A percentile compares a stretch with the other conserved stretches of the same genome.
phyloP scores from a whole-genome alignment of 2,329 filamentous ascomycete genomes.

The Ambrosiella xylebori region DNA sequence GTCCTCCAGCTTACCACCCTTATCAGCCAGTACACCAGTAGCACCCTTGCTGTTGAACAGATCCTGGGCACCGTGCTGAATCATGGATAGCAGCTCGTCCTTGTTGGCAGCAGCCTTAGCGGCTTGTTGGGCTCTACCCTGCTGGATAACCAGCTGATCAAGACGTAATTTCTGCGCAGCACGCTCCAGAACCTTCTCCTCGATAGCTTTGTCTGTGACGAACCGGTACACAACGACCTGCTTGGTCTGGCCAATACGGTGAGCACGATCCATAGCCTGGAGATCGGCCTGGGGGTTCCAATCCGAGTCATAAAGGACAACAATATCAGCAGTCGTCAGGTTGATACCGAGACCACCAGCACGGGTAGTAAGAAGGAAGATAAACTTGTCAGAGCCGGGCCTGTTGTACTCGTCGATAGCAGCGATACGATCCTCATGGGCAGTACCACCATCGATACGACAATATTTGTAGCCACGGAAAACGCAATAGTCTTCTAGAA shows the following conservation, averaged over 20 bases:
- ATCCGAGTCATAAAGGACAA: slow-evolving; percentile 91
- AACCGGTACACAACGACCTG: slow-evolving; percentile 95
- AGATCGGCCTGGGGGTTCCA: slow-evolving; percentile 98
- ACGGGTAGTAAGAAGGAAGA: slow-evolving; percentile 88
- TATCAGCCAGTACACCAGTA: slow-evolving; percentile 40
- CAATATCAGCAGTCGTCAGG: slow-evolving; percentile 84
- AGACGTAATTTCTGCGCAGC: slow-evolving; percentile 92
- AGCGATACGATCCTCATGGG: slow-evolving; percentile 91
- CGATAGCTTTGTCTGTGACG: slow-evolving; percentile 93
- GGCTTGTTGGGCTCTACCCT: slow-evolving; percentile 81
- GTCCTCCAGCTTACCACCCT: slow-evolving; percentile 51
- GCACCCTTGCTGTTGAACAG: slow-evolving; percentile 65
- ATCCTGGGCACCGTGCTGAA: slow-evolving; percentile 93
- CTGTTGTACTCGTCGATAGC: slow-evolving; percentile 99
- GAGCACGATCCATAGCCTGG: slow-evolving; percentile 96
- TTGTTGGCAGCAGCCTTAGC: slow-evolving; percentile 87
- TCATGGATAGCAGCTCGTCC: slow-evolving; percentile 92
- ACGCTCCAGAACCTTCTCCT: slow-evolving; percentile 93
- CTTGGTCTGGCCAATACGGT: slow-evolving; percentile 97
- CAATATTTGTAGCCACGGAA: slow-evolving; percentile 93
- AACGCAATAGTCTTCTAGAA: slow-evolving; percentile 94
- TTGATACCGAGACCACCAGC: slow-evolving; percentile 96
- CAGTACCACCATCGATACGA: slow-evolving; percentile 89
- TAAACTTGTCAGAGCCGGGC: slow-evolving; percentile 83
- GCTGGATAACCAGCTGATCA: slow-evolving; percentile 94